Evolutionary conservation across 1,284 basidiomycete species (phyloP), one percentile per base, ranked within the genome.

Genomic region (Ustilago crameri): DNA sequence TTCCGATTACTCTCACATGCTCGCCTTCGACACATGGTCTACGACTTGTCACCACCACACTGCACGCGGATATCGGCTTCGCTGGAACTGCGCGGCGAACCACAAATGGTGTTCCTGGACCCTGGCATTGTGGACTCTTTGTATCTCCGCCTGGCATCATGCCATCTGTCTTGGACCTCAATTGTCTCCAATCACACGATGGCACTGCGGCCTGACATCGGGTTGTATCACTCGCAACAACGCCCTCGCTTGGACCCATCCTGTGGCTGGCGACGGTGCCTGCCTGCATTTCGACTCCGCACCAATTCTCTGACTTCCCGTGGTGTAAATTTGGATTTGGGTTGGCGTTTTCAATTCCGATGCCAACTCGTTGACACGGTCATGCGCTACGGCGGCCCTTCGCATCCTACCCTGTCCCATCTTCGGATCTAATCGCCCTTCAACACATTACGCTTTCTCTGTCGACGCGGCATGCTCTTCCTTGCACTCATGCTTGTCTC

Each of bases 211-310:
- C n/a, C n/a, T n/a, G n/a, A n/a, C n/a, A n/a, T n/a, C n/a, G 30
- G 30, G 30, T 30, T 30, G 30, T 30, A 30, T 30, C 30, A 30
- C 12, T 18, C 10, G 18, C 43, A 27, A 44, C 43, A 26, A 44
- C 43, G 43, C 22, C 43, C 27, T 26, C 5, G 7, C 35, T 37
- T n/a, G 40, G 20, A 12, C 22, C 40, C 18, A n/a, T 34, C n/a
- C 10, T 46, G 10, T 23, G 27, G 14, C 14, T 40, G 35, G 22
- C 26, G 14, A 10, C 22, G n/a, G 18, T 42, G 40, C n/a, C 18
- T 42, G 40, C 18, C 18, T 42, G 12, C 40, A 22, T 34, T 51
- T 14, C 49, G 49, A 51, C 49, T 51, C 49, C 49, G 49, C 49
- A 40, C 37, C 49, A 51, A 35, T 51, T 42, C 37, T 9, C 15